Conservation (phyloP, 1,139 yeast species). For the Scheffersomyces segobiensis region DNA sequence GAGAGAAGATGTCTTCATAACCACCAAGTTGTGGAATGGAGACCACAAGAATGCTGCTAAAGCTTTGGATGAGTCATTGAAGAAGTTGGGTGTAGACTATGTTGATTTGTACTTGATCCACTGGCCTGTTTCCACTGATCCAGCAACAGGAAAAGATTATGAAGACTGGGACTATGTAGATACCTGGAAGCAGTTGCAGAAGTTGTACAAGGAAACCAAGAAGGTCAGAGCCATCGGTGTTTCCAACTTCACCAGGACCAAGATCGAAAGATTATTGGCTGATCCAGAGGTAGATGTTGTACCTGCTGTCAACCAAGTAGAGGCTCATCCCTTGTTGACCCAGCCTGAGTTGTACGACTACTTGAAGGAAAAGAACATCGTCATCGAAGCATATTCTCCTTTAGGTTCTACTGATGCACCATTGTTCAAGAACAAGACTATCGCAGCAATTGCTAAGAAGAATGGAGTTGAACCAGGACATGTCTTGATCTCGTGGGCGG, state of each 20-base stretch:
- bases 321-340: slow-evolving; percentile 73
- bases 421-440: slow-evolving; percentile 49
- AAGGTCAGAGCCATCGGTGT: slow-evolving; percentile 75
- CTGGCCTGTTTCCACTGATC: slow-evolving; percentile 73
- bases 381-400: slow-evolving; percentile 78
- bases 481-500: slow-evolving; percentile 70
- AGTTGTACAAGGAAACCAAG: slow-evolving; percentile 52
- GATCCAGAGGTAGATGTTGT: slow-evolving; percentile 51
- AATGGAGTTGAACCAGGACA: slow-evolving; percentile 59
- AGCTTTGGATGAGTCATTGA: slow-evolving; percentile 63
- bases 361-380: slow-evolving; percentile 54
- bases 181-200: slow-evolving; percentile 72
- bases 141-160: slow-evolving; percentile 17
- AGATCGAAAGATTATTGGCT: slow-evolving; percentile 52
- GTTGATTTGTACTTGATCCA: slow-evolving; percentile 83
- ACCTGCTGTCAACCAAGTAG: slow-evolving; percentile 77
- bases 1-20: slow-evolving; percentile 70
- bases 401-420: slow-evolving; percentile 73
- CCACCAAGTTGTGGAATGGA: slow-evolving; percentile 78
- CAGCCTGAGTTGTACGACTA: slow-evolving; percentile 62
- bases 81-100: slow-evolving; percentile 71
- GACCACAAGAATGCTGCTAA: slow-evolving; percentile 60
- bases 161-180: slow-evolving; percentile 56
- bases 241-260: slow-evolving; percentile 64
- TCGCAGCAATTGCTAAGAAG: slow-evolving; percentile 55